Evolutionary conservation across 2,329 filamentous ascomycete species (phyloP).

Genomic region (Scleromitrula shiraiana): DNA sequence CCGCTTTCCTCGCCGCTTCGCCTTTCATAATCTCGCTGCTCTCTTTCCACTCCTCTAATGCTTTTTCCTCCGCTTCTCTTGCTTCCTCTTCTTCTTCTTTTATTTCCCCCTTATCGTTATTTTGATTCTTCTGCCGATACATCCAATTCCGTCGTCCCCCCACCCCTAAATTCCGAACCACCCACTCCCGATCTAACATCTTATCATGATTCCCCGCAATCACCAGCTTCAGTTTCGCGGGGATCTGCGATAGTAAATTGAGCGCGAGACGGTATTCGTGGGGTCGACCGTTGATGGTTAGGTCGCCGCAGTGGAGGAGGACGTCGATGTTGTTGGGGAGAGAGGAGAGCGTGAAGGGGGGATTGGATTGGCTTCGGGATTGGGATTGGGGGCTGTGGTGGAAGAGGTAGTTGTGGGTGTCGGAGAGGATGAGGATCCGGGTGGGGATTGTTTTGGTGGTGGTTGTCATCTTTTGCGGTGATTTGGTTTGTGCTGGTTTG

Average conservation of each 20-base stretch:
- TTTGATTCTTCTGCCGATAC: too few species aligned
- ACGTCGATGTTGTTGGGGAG: conserved; percentile 23
- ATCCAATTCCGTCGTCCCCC: neutral
- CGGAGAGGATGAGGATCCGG: conserved; percentile 25
- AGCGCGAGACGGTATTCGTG: conserved; percentile 25
- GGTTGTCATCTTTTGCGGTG: too few species aligned
- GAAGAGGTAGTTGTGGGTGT: conserved; percentile 25
- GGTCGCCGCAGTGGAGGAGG: conserved; percentile 33
- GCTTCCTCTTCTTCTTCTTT: neutral
- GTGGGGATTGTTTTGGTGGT: conserved; percentile 15
- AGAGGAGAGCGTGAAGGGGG: conserved; percentile 27
- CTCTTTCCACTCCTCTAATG: conserved; percentile 7
- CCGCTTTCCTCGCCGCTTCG: conserved; percentile 17
- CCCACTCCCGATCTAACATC: conserved; percentile 40
- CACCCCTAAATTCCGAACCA: neutral
- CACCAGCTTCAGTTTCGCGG: conserved; percentile 50
- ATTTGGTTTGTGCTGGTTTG: too few species aligned
- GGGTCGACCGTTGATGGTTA: conserved; percentile 26
- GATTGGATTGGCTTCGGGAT: too few species aligned
- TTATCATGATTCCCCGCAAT: conserved; percentile 57
- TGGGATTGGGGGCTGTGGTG: too few species aligned
- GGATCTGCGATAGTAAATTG: conserved; percentile 26
- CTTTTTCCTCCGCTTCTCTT: conserved; percentile 15
- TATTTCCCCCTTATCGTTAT: too few species aligned
- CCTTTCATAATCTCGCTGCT: conserved; percentile 22